phyloP scores from a whole-genome alignment of 1,139 yeast genomes.

The Geotrichum carabidarum region DNA sequence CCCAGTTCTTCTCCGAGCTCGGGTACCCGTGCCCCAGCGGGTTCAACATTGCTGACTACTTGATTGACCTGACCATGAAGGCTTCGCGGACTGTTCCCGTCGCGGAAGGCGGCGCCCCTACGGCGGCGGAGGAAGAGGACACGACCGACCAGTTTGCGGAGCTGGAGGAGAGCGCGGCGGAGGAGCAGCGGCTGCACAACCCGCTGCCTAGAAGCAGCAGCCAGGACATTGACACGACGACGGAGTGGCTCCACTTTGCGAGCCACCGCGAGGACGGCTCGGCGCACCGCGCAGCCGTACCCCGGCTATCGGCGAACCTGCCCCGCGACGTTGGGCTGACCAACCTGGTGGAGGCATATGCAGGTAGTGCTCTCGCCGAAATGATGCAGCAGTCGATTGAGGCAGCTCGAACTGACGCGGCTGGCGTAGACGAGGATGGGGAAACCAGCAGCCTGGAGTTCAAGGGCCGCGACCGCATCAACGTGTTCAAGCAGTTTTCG shows the following conservation, averaged over 20 bases:
- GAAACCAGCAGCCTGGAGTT: conserved; percentile 12
- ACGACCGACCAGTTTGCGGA: conserved; percentile 15
- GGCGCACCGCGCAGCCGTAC: not conserved
- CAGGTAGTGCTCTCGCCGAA: conserved; percentile 48
- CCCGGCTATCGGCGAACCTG: not conserved
- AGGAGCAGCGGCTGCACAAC: conserved; percentile 43
- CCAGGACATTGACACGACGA: conserved; percentile 45
- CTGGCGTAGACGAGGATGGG: conserved; percentile 34
- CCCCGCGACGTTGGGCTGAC: conserved; percentile 20
- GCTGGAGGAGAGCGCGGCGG: conserved; percentile 16
- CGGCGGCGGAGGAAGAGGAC: conserved; percentile 19
- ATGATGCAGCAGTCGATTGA: conserved; percentile 49
- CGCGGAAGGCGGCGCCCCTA: not conserved
- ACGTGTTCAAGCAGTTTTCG: conserved; percentile 55
- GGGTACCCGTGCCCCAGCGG: conserved; percentile 86
- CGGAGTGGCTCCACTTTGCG: conserved; percentile 88
- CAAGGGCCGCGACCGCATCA: conserved; percentile 43
- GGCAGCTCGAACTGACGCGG: conserved; percentile 15
- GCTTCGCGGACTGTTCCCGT: conserved; percentile 32
- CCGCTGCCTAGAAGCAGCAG: conserved; percentile 22
- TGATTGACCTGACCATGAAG: conserved; percentile 83
- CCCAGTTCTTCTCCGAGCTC: conserved; percentile 66
- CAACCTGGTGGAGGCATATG: conserved; percentile 39
- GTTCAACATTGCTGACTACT: conserved; percentile 86
- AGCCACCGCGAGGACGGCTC: conserved; percentile 68